Percentiles rank a stretch among this genome's conserved stretches.
These are phyloP conservation scores for Candida tropicalis DNA, from an alignment of 1,139 yeast genomes.

Conservation along the genomic window DNA sequence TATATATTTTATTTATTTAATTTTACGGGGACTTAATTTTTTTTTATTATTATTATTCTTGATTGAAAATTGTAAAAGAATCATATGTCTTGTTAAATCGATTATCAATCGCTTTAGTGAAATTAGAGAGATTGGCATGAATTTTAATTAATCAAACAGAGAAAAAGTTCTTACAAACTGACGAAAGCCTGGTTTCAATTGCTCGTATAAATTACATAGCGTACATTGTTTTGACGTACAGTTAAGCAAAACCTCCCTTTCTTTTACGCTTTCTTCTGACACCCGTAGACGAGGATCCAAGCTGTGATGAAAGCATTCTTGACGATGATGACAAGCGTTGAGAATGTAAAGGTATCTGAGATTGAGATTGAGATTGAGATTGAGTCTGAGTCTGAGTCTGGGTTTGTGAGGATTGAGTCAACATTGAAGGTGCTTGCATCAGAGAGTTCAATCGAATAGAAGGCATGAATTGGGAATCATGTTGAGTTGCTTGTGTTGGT, in stretches of 20 bases:
- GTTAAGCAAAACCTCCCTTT: constrained; percentile 24
- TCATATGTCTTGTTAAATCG: too few relatives aligned
- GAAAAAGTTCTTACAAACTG: too few relatives aligned
- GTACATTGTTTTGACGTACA: too few relatives aligned
- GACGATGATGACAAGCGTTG: constrained; percentile 9
- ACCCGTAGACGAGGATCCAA: not conserved
- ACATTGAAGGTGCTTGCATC: not conserved
- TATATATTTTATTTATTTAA: not conserved
- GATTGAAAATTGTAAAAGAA: too few relatives aligned
- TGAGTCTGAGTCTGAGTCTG: constrained; percentile 8
- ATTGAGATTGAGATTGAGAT: constrained; percentile 7
- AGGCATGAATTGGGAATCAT: constrained; percentile 7
- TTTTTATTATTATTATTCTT: too few relatives aligned
- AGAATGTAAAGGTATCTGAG: not conserved
- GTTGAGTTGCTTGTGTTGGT: constrained; percentile 1
- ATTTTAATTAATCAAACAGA: too few relatives aligned
- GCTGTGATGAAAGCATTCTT: constrained; percentile 9
- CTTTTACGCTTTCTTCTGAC: constrained; percentile 26
- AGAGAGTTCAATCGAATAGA: not conserved
- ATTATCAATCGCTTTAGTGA: too few relatives aligned
- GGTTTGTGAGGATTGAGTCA: constrained; percentile 4
- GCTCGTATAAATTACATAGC: too few relatives aligned
- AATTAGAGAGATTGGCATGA: too few relatives aligned
- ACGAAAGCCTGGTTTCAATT: too few relatives aligned
- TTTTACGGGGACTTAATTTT: constrained; percentile 2